A percentile compares a stretch with the other conserved stretches of the same genome.
Conservation (phyloP, 2,329 filamentous ascomycete genomes). For the Pezicula rhizophila region DNA sequence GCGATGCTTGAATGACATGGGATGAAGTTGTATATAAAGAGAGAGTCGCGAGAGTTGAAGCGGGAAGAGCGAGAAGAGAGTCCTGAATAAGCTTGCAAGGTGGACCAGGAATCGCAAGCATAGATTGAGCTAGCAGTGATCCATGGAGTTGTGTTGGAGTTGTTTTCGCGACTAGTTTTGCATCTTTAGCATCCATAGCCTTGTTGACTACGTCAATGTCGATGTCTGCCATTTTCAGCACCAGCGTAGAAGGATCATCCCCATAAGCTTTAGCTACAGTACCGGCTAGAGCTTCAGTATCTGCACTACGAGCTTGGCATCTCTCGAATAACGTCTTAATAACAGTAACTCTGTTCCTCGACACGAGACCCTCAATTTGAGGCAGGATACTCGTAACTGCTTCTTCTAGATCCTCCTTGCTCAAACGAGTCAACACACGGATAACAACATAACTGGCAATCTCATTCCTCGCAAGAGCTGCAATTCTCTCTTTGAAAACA, state of each 20-base stretch:
- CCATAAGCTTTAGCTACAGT: conserved; percentile 50
- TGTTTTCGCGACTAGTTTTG: conserved; percentile 26
- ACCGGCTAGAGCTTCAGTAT: conserved; percentile 46
- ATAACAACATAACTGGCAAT: conserved; percentile 85
- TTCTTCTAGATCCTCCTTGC: conserved; percentile 75
- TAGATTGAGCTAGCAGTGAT: conserved; percentile 71
- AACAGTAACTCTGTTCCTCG: conserved; percentile 70
- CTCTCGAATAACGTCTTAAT: conserved; percentile 79
- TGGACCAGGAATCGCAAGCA: conserved; percentile 68
- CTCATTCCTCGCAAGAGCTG: conserved; percentile 79
- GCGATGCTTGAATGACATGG: conserved; percentile 57
- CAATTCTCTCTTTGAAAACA: conserved; percentile 74
- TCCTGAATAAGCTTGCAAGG: conserved; percentile 67
- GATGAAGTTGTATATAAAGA: conserved; percentile 46
- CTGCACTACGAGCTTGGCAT: conserved; percentile 61
- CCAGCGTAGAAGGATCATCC: conserved; percentile 40
- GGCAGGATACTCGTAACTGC: conserved; percentile 68
- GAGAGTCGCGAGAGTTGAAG: conserved; percentile 54
- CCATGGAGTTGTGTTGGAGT: conserved; percentile 64
- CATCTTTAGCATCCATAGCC: conserved; percentile 25
- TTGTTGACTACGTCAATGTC: conserved; percentile 38
- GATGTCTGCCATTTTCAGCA: conserved; percentile 55
- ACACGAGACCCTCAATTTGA: conserved; percentile 65
- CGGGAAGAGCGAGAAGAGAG: conserved; percentile 55
- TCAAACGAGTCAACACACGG: conserved; percentile 73